phyloP scores from a whole-genome alignment of 2,329 filamentous ascomycete species.

The Clarireedia hainanense region DNA sequence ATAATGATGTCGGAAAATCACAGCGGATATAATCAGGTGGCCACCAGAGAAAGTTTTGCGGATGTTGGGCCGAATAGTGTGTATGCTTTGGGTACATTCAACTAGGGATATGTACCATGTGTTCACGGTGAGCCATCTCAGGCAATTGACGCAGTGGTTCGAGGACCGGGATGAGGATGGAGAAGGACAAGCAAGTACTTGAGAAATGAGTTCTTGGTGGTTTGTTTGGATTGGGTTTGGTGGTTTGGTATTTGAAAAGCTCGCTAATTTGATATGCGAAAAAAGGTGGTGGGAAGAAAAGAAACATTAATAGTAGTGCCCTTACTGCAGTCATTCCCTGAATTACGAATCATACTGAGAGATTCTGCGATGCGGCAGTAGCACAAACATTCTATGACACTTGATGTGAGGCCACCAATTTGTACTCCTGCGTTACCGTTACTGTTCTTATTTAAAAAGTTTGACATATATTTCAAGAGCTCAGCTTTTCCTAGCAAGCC shows the following conservation, averaged over 20 bases:
- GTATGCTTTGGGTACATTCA: conserved; percentile 9
- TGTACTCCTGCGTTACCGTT: background rate
- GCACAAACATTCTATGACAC: too few relatives aligned
- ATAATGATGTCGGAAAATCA: background rate
- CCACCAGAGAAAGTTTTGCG: background rate
- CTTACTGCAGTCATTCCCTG: too few relatives aligned
- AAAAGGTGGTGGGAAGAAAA: too few relatives aligned
- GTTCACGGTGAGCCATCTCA: too few relatives aligned
- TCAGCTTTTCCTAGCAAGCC: conserved; percentile 24
- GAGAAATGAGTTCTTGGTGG: background rate
- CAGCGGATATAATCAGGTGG: conserved; percentile 11
- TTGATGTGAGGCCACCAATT: too few relatives aligned
- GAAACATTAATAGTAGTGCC: too few relatives aligned
- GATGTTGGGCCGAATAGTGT: conserved; percentile 11
- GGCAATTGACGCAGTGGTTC: too few relatives aligned
- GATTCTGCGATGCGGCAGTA: too few relatives aligned
- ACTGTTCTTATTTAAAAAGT: background rate
- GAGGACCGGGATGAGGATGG: background rate
- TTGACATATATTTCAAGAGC: background rate
- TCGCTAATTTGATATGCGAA: too few relatives aligned
- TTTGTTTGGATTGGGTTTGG: too few relatives aligned
- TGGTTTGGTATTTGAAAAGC: too few relatives aligned
- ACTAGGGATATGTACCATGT: background rate
- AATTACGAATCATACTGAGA: too few relatives aligned
- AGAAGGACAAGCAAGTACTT: background rate